phyloP scores from a whole-genome alignment of 78 protist species.

The Isochrysis galbana region DNA sequence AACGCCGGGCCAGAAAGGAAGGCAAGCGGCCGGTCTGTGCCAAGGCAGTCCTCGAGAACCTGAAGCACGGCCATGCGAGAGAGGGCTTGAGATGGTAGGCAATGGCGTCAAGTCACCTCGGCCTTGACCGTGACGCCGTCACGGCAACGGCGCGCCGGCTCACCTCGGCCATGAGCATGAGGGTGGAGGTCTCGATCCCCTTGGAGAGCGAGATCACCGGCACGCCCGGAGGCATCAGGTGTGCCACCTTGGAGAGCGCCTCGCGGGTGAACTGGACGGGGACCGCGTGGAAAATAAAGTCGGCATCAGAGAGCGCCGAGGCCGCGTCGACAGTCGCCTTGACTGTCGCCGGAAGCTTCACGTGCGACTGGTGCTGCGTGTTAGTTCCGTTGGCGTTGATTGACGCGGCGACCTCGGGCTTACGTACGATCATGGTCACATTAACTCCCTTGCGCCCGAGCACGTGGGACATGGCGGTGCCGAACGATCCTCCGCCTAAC shows the following conservation, averaged over 20 bases:
- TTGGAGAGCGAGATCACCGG: constrained; percentile 39
- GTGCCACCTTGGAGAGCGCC: not conserved
- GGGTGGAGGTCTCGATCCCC: constrained; percentile 36
- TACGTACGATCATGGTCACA: constrained; percentile 19
- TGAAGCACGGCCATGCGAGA: no score
- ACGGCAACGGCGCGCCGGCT: no score
- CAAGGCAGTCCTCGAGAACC: constrained; percentile 19
- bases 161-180: not conserved
- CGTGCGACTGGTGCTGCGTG: not conserved
- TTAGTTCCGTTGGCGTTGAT: constrained; percentile 21
- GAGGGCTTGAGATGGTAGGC: no score
- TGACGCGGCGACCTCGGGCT: not conserved
- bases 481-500: constrained; percentile 46
- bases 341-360: not conserved
- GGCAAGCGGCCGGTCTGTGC: not conserved
- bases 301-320: constrained; percentile 13
- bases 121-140: no score
- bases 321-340: constrained; percentile 11
- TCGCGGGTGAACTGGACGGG: constrained; percentile 39
- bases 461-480: constrained; percentile 40
- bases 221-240: not conserved
- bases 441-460: not conserved
- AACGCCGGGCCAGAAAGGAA: constrained; percentile 64
- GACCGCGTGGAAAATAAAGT: constrained; percentile 41
- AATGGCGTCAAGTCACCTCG: not conserved